These are phyloP conservation scores for Pyrenophora tritici-repentis DNA, from an alignment of 2,329 filamentous ascomycete species.

Conservation along the genomic window DNA sequence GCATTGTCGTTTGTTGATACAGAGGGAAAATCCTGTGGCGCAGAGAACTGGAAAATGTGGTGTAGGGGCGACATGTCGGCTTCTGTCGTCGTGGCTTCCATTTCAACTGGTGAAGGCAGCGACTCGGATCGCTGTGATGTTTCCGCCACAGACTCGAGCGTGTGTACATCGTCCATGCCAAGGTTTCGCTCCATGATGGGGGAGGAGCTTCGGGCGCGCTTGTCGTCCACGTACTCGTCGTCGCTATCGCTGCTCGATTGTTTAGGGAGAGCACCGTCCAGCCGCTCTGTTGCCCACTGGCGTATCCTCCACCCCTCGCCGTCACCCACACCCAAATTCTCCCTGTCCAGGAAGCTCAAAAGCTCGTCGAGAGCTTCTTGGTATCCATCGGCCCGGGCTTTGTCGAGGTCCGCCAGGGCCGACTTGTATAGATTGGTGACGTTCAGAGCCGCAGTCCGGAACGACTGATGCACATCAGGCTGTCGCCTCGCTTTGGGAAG, in stretches of 20 bases:
- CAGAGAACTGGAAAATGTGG: slow-evolving; percentile 69
- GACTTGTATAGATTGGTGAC: slow-evolving; percentile 97
- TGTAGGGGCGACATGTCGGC: slow-evolving; percentile 38
- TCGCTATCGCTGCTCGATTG: slow-evolving; percentile 67
- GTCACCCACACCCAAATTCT: slow-evolving; percentile 76
- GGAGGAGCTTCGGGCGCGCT: slow-evolving; percentile 64
- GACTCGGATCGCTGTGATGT: slow-evolving; percentile 35
- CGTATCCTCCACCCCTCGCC: slow-evolving; percentile 73
- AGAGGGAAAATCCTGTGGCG: slow-evolving; percentile 63
- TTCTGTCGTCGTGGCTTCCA: slow-evolving; percentile 38
- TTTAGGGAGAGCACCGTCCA: slow-evolving; percentile 65
- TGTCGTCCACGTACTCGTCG: slow-evolving; percentile 66
- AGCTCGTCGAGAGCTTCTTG: slow-evolving; percentile 93
- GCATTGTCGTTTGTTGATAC: slow-evolving; percentile 44
- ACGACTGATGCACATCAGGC: slow-evolving; percentile 74
- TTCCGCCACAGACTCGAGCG: slow-evolving; percentile 25
- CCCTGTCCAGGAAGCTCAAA: slow-evolving; percentile 80
- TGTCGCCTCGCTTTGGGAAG: slow-evolving; percentile 45
- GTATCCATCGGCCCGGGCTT: slow-evolving; percentile 80
- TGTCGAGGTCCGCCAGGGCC: slow-evolving; percentile 76
- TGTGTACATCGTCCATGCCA: slow-evolving; percentile 49
- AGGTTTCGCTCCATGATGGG: slow-evolving; percentile 61
- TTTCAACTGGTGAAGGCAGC: slow-evolving; percentile 49
- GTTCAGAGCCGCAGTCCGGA: slow-evolving; percentile 88
- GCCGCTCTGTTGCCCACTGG: slow-evolving; percentile 70